Evolutionary conservation across 768 basidiomycete genomes (phyloP).

Genomic region (Lepiota venenata): DNA sequence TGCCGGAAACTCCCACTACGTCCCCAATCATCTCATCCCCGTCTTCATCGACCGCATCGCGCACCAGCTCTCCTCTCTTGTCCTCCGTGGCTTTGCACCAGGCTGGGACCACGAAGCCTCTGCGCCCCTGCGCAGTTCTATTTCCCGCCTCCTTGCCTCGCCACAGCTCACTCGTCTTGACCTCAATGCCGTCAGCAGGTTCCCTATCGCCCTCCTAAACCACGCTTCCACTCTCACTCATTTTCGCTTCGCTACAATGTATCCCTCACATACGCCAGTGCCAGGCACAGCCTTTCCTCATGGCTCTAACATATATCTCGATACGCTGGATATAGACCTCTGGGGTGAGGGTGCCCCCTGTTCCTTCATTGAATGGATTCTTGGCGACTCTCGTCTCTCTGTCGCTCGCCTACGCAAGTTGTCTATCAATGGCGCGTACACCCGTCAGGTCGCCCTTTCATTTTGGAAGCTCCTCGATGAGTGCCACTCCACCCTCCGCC

Average conservation of each 20-base stretch:
- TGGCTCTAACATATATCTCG: neutral
- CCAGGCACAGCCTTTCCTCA: neutral
- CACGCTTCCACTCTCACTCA: neutral
- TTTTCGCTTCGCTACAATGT: neutral
- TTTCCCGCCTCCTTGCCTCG: neutral
- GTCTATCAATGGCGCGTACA: neutral
- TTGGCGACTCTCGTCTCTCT: neutral
- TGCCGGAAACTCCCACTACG: neutral
- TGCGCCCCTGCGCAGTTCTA: neutral
- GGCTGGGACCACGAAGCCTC: neutral
- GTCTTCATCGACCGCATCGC: constrained; percentile 2
- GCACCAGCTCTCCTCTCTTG: neutral
- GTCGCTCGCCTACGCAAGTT: neutral
- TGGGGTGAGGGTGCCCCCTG: neutral
- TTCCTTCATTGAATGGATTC: neutral
- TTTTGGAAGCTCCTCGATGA: neutral
- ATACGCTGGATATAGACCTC: neutral
- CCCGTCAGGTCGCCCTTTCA: neutral
- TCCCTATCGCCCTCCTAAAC: neutral
- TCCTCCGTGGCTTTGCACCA: neutral
- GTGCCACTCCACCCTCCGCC: neutral
- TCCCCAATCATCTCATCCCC: neutral
- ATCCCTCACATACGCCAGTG: neutral
- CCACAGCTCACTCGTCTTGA: neutral
- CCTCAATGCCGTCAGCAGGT: neutral